Conservation (phyloP, 495 filamentous ascomycete species). For the Podospora didyma region DNA sequence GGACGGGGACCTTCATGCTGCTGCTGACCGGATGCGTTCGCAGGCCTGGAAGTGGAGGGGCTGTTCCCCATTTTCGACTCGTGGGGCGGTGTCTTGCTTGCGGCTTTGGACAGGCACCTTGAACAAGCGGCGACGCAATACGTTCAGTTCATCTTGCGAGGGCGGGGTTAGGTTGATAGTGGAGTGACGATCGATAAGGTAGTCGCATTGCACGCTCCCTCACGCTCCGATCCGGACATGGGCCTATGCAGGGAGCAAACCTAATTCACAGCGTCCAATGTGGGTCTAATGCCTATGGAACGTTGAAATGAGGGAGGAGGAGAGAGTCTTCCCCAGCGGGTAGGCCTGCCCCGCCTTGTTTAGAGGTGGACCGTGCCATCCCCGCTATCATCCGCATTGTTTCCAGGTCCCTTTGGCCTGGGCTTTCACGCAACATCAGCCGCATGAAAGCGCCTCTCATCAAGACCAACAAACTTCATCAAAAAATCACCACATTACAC, state of each 20-base stretch:
- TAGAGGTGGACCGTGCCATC: conserved; percentile 14
- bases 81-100: too few species aligned
- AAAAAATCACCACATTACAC: not conserved
- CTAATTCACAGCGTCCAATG: too few species aligned
- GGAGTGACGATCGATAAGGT: not conserved
- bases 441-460: conserved; percentile 8
- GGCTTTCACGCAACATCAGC: conserved; percentile 3
- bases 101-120: not conserved
- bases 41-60: conserved; percentile 28
- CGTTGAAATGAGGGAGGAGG: conserved; percentile 7
- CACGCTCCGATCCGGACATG: not conserved
- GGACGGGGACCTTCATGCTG: conserved; percentile 21
- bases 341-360: not conserved
- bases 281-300: not conserved
- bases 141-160: not conserved
- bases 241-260: not conserved
- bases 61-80: conserved; percentile 35
- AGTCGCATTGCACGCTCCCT: not conserved
- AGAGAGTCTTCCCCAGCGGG: not conserved
- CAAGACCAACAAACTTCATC: not conserved
- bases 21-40: conserved; percentile 19
- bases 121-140: not conserved
- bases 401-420: not conserved
- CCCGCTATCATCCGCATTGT: conserved; percentile 1
- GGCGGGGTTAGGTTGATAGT: not conserved